Conservation (phyloP, 805 yeast species). For the Jamesozyma spencerorum region DNA sequence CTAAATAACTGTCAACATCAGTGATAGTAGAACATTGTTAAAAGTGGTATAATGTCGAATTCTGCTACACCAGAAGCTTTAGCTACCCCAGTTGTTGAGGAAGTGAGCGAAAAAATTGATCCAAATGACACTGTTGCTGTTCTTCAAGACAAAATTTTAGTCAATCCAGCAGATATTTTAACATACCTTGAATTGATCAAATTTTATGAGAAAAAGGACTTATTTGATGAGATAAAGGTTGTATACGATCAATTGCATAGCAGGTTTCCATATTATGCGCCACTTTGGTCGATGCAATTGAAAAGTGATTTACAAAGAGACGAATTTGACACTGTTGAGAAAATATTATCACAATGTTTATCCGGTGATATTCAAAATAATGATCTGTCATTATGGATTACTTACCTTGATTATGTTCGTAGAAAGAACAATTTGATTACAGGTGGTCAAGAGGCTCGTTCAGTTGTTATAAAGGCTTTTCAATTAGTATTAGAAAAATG, state of each 20-base stretch:
- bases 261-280: constrained; percentile 59
- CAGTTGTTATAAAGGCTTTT: constrained; percentile 67
- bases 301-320: constrained; percentile 54
- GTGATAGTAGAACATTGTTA: no score
- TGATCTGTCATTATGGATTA: constrained; percentile 62
- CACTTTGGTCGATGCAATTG: constrained; percentile 68
- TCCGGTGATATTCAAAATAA: constrained; percentile 34
- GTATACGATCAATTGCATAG: constrained; percentile 52
- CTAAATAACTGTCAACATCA: no score
- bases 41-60: background rate
- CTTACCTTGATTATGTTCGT: constrained; percentile 72
- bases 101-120: background rate
- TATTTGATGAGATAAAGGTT: constrained; percentile 48
- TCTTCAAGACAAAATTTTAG: constrained; percentile 44
- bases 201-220: constrained; percentile 41
- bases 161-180: constrained; percentile 42
- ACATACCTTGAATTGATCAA: constrained; percentile 51
- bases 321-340: constrained; percentile 58
- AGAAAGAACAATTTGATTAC: constrained; percentile 57
- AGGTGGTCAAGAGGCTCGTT: constrained; percentile 74
- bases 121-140: constrained; percentile 45
- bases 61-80: constrained; percentile 9
- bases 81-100: background rate
- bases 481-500: constrained; percentile 72
- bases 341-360: constrained; percentile 55